Base-by-base conservation (phyloP, 371 early-diverging fungal species). In the Mucor indicus region DNA sequence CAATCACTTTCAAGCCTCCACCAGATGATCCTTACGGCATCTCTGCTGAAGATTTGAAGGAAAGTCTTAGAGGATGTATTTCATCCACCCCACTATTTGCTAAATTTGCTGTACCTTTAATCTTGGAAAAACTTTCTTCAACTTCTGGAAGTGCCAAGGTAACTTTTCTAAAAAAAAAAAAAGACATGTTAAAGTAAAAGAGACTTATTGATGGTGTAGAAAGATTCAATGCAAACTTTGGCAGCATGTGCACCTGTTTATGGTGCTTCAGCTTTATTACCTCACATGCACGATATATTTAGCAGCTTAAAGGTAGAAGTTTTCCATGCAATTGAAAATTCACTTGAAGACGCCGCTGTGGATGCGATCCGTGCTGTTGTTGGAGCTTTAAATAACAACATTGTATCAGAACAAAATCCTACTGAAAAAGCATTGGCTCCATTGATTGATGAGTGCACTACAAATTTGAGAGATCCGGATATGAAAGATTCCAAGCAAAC, bases 1-100 rank as follows among this genome's bases (percentile, higher is more conserved):
- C 99, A 0, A 98, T 98, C 60, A 97, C 99, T 2, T 98, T 96
- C 67, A 87, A 89, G 62, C 90, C 95, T 6, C 92, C 95, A 0
- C 93, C 93, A 27, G 90, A 90, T 54, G 98, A 96, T 72, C 89
- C 92, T 2, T 89, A 89, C 44, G 93, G 92, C 15, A 91, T 98
- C 39, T 89, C 98, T 9, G 83, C 96, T 3, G 92, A 91, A 15
- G 86, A 93, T 64, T 71, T 98, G 23, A 95, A 96, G 62, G 35
- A 67, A 11, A 83, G 82, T 15, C 67, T 95, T 35, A 75, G 86
- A 66, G 67, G 66, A 30, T 86, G 87, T 57, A 68, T 91, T 19
- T 53, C 89, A 3, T 78, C 87, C 3, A 83, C 89, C 8, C 81
- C 89, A 0, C 64, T 78, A 33, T 91, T 93, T 75, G 89, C 85